Percentiles rank a stretch among this genome's conserved stretches.
Conservation (phyloP, 2,329 filamentous ascomycete species). For the Colletotrichum limetticola region DNA sequence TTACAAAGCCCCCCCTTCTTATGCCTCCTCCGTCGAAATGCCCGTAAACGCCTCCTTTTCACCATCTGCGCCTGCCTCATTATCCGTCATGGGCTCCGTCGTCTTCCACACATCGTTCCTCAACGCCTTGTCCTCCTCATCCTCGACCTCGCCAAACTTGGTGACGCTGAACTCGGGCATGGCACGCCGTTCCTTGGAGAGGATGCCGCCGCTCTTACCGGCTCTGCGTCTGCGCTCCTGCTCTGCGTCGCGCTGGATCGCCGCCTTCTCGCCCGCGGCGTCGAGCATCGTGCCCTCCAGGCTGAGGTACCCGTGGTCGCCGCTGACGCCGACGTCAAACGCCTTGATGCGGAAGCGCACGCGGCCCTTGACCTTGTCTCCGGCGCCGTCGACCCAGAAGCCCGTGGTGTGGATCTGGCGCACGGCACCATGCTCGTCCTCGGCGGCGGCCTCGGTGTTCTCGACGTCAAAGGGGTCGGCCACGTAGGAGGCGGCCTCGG, state of each 20-base stretch:
- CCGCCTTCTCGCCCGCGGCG: constrained; percentile 71
- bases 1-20: background rate
- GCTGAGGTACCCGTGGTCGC: constrained; percentile 82
- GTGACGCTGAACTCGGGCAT: constrained; percentile 68
- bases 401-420: constrained; percentile 67
- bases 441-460: constrained; percentile 50
- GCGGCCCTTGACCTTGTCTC: constrained; percentile 75
- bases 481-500: constrained; percentile 53
- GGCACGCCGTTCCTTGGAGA: constrained; percentile 46
- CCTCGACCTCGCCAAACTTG: constrained; percentile 60
- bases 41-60: constrained; percentile 27
- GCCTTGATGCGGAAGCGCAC: constrained; percentile 84
- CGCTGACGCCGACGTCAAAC: constrained; percentile 82
- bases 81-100: constrained; percentile 29
- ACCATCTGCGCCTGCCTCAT: background rate
- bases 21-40: constrained; percentile 32
- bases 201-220: constrained; percentile 35
- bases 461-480: constrained; percentile 30
- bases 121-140: constrained; percentile 51
- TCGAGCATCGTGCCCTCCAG: constrained; percentile 89
- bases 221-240: constrained; percentile 54
- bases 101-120: constrained; percentile 36
- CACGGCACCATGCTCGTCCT: constrained; percentile 64
- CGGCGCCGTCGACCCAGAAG: constrained; percentile 80
- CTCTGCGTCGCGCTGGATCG: constrained; percentile 59